These are phyloP conservation scores for Russula virescens DNA, from an alignment of 768 basidiomycete species.

Conservation along the genomic window DNA sequence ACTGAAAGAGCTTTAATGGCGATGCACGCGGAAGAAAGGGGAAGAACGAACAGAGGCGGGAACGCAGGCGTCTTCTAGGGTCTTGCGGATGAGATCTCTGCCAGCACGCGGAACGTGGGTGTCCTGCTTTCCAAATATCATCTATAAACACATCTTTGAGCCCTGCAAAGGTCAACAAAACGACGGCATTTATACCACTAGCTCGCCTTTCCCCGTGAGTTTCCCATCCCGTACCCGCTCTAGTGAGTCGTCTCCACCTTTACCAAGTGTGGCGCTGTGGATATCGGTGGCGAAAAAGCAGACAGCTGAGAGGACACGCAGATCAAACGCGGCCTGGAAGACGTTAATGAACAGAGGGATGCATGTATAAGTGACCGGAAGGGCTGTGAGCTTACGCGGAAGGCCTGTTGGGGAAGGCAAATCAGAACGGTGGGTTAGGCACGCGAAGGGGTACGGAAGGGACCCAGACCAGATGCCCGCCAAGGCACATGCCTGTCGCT, in stretches of 20 bases:
- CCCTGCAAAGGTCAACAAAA: background rate
- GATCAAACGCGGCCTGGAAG: slow-evolving; percentile 78
- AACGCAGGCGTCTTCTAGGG: slow-evolving; percentile 76
- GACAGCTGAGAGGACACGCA: slow-evolving; percentile 73
- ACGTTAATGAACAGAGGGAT: background rate
- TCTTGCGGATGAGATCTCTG: slow-evolving; percentile 75
- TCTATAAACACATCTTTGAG: slow-evolving; percentile 36
- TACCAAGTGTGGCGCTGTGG: slow-evolving; percentile 80
- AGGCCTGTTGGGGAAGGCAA: slow-evolving; percentile 34
- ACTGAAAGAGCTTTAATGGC: slow-evolving; percentile 39
- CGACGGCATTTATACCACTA: slow-evolving; percentile 53
- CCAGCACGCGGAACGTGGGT: slow-evolving; percentile 90
- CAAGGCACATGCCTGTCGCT: slow-evolving; percentile 90
- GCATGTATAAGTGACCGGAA: background rate
- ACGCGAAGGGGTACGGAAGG: slow-evolving; percentile 20
- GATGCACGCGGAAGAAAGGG: background rate
- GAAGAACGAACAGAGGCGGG: slow-evolving; percentile 53
- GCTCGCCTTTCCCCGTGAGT: slow-evolving; percentile 70
- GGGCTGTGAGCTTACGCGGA: slow-evolving; percentile 37
- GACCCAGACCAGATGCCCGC: slow-evolving; percentile 70
- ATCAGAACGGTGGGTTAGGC: slow-evolving; percentile 27
- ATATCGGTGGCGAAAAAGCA: slow-evolving; percentile 97
- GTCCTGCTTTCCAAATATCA: slow-evolving; percentile 98
- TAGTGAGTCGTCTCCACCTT: slow-evolving; percentile 72
- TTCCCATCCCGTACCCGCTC: slow-evolving; percentile 67